Conservation (phyloP, 306 rosid species). For the Urtica urens region DNA sequence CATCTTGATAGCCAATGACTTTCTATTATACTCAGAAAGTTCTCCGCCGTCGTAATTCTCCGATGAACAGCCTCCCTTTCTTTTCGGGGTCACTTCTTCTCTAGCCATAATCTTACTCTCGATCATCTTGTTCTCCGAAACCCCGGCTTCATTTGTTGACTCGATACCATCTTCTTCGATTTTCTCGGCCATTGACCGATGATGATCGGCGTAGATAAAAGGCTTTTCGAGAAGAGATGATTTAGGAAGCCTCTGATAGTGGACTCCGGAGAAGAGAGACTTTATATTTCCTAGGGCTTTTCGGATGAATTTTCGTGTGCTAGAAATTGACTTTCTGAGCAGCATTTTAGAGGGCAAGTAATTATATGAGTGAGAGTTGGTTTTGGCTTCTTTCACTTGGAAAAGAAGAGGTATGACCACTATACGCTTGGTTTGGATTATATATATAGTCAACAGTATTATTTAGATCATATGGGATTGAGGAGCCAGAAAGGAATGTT, state of each 20-base stretch:
- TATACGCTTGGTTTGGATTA: conserved; percentile 22
- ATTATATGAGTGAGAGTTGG: conserved; percentile 1
- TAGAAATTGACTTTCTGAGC: conserved; percentile 59
- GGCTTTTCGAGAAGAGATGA: conserved; percentile 30
- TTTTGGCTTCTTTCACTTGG: conserved; percentile 11
- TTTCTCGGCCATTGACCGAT: conserved; percentile 7
- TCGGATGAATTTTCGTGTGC: conserved; percentile 64
- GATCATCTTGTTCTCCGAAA: not conserved
- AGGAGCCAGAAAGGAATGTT: conserved; percentile 42
- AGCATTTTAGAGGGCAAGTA: conserved; percentile 22
- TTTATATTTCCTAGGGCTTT: conserved; percentile 58
- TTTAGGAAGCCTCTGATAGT: conserved; percentile 64
- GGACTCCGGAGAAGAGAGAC: conserved; percentile 40
- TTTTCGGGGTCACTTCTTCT: conserved; percentile 20
- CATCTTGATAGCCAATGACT: not conserved
- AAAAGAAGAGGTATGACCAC: not conserved
- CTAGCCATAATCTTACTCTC: not conserved
- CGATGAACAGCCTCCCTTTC: too few species aligned
- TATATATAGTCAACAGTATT: conserved; percentile 22
- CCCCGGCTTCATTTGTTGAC: conserved; percentile 14
- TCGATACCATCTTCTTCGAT: not conserved
- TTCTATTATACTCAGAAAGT: too few species aligned
- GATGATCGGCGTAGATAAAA: not conserved
- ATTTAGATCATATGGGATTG: conserved; percentile 16
- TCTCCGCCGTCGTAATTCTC: too few species aligned